phyloP scores from a whole-genome alignment of 768 basidiomycete genomes.

The Punctularia strigosozonata region DNA sequence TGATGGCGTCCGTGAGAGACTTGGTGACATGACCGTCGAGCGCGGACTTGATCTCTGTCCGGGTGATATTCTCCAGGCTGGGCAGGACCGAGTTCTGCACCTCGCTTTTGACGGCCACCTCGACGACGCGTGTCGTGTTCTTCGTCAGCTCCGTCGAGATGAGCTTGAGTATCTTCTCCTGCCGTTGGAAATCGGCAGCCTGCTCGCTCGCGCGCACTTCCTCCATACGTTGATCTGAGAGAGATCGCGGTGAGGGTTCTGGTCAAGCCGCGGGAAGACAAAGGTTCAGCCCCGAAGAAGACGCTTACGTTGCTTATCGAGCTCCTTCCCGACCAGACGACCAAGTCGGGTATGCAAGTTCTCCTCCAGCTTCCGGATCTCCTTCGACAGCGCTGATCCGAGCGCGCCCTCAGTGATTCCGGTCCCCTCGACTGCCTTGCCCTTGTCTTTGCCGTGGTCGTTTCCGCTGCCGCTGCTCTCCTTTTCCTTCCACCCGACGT shows the following conservation, averaged over 20 bases:
- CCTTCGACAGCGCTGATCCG: slow-evolving; percentile 51
- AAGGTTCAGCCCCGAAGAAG: slow-evolving; percentile 5
- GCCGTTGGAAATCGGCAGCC: slow-evolving; percentile 68
- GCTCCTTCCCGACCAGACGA: slow-evolving; percentile 73
- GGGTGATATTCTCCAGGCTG: slow-evolving; percentile 71
- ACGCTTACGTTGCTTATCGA: slow-evolving; percentile 79
- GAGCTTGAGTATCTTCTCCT: slow-evolving; percentile 82
- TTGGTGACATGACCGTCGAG: slow-evolving; percentile 69
- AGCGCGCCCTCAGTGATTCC: slow-evolving; percentile 40
- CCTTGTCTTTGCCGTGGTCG: slow-evolving; percentile 23
- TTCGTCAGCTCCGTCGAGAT: slow-evolving; percentile 80
- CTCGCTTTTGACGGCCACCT: slow-evolving; percentile 78
- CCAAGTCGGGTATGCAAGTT: slow-evolving; percentile 65
- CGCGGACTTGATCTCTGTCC: slow-evolving; percentile 66
- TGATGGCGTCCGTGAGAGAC: slow-evolving; percentile 61
- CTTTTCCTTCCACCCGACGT: slow-evolving; percentile 50
- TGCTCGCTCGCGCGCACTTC: slow-evolving; percentile 71
- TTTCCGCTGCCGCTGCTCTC: too few species aligned
- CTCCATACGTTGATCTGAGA: slow-evolving; percentile 70
- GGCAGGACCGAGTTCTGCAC: slow-evolving; percentile 79
- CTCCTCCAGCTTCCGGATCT: slow-evolving; percentile 78
- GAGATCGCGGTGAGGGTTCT: slow-evolving; percentile 2
- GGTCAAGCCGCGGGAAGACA: slow-evolving; percentile 1
- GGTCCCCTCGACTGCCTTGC: slow-evolving; percentile 26
- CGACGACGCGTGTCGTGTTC: slow-evolving; percentile 82